Base-by-base conservation (phyloP, 1,284 basidiomycete genomes). In the Ganoderma resinaceum region DNA sequence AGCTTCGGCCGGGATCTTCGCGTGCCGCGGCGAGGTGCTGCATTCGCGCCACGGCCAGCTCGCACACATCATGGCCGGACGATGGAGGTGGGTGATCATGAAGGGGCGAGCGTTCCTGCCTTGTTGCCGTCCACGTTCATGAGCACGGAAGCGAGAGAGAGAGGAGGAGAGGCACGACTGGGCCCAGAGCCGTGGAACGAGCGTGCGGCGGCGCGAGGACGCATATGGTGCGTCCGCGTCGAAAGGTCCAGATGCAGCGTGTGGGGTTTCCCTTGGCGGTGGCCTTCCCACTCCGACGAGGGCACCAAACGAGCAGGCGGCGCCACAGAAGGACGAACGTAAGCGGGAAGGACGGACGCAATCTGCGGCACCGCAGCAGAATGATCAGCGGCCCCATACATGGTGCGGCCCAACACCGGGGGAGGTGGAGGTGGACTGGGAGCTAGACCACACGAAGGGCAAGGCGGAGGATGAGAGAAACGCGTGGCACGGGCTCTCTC, bases 321-420 rank as follows among this genome's bases (percentile, higher is more conserved):
- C 42, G 49, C 64, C 64, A 58, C 64, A 43, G 53, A 29, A 2
- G 35, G 29, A 35, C 33, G 63, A 7, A 23, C 43, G 58, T 57
- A 23, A 65, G 26, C 35, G 31, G 23, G 26, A 31, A 33, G 53
- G 20, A 58, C 52, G 65, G 60, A 52, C 11, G 65, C 65, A 46
- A 55, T 55, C 49, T 29, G 66, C 66, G 62, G 66, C 61, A 63
- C 66, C 66, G 66, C 66, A 67, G 66, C 66, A 63, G 29, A 5
- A 31, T 29, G 66, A 67, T 67, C 66, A 53, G 66, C 66, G 57
- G 26, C 35, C 38, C 66, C 66, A 52, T 60, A 63, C 43, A 63
- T 35, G 57, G 66, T 23, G 26, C n/a, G 62, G 53, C 35, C 46
- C 43, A 53, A 58, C 53, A 43, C 66, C 59, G 26, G 18, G 37